phyloP scores from a whole-genome alignment of 345 rosid species.

The Rhizophora apiculata region DNA sequence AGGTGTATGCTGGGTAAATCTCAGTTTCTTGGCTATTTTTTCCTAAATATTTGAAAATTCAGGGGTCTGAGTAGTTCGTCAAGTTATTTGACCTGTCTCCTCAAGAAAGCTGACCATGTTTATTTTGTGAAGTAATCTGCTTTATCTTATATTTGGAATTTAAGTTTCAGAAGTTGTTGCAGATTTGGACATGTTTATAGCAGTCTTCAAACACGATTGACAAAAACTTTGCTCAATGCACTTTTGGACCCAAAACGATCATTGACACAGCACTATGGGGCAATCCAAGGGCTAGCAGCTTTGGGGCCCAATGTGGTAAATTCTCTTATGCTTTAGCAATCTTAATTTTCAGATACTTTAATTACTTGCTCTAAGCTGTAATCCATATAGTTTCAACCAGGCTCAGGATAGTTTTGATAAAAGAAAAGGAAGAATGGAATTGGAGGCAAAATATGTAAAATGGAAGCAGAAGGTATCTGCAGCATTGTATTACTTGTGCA shows the following conservation, averaged over 20 bases:
- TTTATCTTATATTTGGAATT: background rate
- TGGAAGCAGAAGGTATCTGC: background rate
- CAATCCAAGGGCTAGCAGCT: slow-evolving; percentile 90
- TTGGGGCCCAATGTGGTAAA: slow-evolving; percentile 87
- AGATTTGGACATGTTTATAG: slow-evolving; percentile 78
- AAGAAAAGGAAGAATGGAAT: background rate
- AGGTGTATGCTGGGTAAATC: background rate
- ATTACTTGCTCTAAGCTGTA: background rate
- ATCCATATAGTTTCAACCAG: background rate
- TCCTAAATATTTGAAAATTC: background rate
- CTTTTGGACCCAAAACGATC: slow-evolving; percentile 83
- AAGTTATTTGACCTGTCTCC: slow-evolving; percentile 2
- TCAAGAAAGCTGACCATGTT: background rate
- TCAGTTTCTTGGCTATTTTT: background rate
- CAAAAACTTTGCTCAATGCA: slow-evolving; percentile 82
- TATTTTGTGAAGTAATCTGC: slow-evolving; percentile 4
- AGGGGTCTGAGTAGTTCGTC: background rate
- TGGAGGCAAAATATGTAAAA: background rate
- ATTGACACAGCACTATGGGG: slow-evolving; percentile 92
- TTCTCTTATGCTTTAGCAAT: slow-evolving; percentile 9
- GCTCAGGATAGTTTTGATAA: background rate
- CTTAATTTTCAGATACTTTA: background rate
- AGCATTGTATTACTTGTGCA: background rate
- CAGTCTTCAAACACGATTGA: slow-evolving; percentile 87
- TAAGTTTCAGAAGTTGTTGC: slow-evolving; percentile 25